Evolutionary conservation across 768 basidiomycete genomes (phyloP), one percentile per base, ranked within the genome.

Genomic region (Agrocybe chaxingu): DNA sequence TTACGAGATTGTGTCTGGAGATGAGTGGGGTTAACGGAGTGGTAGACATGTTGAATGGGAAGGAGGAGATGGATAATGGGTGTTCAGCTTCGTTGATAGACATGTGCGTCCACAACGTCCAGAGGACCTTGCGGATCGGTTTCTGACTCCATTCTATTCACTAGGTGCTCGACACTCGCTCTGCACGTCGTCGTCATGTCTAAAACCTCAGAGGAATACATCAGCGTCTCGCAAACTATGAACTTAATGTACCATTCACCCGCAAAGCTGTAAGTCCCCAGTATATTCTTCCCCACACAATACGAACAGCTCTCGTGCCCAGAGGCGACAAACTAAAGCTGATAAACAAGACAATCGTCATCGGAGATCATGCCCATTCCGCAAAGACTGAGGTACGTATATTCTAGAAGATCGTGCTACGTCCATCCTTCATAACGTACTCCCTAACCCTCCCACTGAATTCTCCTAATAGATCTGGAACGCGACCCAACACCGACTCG

Each of bases 11-110:
- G n/a, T n/a, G n/a, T n/a, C n/a, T n/a, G n/a, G n/a, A n/a, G n/a
- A n/a, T n/a, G n/a, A n/a, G n/a, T n/a, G n/a, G n/a, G n/a, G n/a
- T n/a, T n/a, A n/a, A n/a, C n/a, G n/a, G n/a, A n/a, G n/a, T n/a
- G n/a, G n/a, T n/a, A n/a, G n/a, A n/a, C n/a, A 82, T 84, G 80
- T 45, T 82, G 7, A 82, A 82, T 52, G 69, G 66, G 13, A 55
- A 42, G 3, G 71, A 71, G n/a, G 70, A 61, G 37, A 56, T 84
- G 1, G 82, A 84, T 42, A 82, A 81, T 24, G 80, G 74, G 13
- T 84, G 81, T 54, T 70, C 76, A 2, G 80, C 78, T 0, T 70
- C 76, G 46, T 62, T 84, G 3, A 72, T 82, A 36, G 81, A 84
- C 62, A 56, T 73, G 82, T 78, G 40, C 29, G 75, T 69, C 41